Evolutionary conservation across 169 alveolate species (phyloP), one percentile per base, ranked within the genome.

Genomic region (Miamiensis avidus): DNA sequence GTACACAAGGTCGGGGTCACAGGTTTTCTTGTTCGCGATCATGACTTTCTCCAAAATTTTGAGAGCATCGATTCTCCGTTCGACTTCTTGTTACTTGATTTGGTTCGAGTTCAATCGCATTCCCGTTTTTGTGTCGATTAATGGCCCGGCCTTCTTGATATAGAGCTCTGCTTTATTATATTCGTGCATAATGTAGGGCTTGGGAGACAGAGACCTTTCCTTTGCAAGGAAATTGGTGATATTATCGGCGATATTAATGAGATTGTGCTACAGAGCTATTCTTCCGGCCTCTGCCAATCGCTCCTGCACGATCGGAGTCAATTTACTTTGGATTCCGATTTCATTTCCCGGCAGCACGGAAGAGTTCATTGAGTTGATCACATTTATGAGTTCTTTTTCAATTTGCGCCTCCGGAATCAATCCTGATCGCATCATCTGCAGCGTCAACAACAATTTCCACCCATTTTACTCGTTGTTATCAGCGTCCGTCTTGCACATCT

Each of bases 201-300:
- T 91, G 29, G 92, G 76, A 28, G 94, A 87, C 29, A 93, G 92
- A 34, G 90, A 82, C 34, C 97, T 92, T 27, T 93, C 92, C 81
- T 94, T 88, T 34, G 89, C 82, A n/a, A 94, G 79, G 16, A 92
- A 91, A 25, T 90, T 76, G 34, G 93, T 88, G 31, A 95, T 88
- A 64, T 94, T 92, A 88, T 93, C 96, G 32, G 97, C 92, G 0
- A 94, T 87, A 75, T 74, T 81, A 28, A 96, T 86, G 31, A 94
- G 84, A 76, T 92, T 91, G 82, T 92, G 91, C 32, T 91, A 89
- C 30, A 94, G 79, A 27, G 97, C 97, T 33, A 92, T 88, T 83
- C 97, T 81, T 1, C 94, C 94, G 26, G 94, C 93, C 86, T 96
- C 98, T 65, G 98, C 97, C n/a, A 94, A 77, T 76, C 96, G 87